Evolutionary conservation across 352 stramenopile genomes (phyloP).

Genomic region (Phytophthora fragariaefolia): DNA sequence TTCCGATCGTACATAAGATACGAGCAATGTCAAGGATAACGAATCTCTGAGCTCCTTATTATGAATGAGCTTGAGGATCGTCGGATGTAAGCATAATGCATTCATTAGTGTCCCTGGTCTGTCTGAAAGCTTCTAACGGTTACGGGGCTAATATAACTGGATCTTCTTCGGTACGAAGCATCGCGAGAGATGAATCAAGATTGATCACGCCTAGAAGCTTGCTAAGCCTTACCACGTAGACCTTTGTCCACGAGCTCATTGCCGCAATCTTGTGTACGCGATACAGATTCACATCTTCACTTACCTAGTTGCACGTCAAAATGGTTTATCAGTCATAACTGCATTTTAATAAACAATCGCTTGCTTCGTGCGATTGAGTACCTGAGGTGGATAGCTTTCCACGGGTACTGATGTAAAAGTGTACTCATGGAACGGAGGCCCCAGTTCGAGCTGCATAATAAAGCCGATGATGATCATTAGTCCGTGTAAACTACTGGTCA

Average conservation of each 20-base stretch:
- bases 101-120: not conserved
- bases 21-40: no score
- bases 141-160: constrained; percentile 44
- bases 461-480: no score
- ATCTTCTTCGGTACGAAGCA: constrained; percentile 59
- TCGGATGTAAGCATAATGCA: not conserved
- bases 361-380: no score
- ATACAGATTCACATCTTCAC: constrained; percentile 73
- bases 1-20: no score
- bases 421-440: constrained; percentile 75
- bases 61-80: not conserved
- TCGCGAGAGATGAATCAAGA: constrained; percentile 67
- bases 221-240: constrained; percentile 82
- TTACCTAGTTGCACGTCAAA: constrained; percentile 41
- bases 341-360: no score
- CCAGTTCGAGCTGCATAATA: constrained; percentile 58
- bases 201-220: constrained; percentile 79
- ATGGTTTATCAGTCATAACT: not conserved
- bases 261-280: constrained; percentile 80
- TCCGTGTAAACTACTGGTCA: no score
- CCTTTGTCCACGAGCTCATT: constrained; percentile 85
- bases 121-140: not conserved
- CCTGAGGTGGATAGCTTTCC: constrained; percentile 83
- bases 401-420: constrained; percentile 71
- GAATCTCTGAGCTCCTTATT: not conserved